These are phyloP conservation scores for Linnemannia hyalina DNA, from an alignment of 192 early-diverging fungal genomes.

Conservation along the genomic window DNA sequence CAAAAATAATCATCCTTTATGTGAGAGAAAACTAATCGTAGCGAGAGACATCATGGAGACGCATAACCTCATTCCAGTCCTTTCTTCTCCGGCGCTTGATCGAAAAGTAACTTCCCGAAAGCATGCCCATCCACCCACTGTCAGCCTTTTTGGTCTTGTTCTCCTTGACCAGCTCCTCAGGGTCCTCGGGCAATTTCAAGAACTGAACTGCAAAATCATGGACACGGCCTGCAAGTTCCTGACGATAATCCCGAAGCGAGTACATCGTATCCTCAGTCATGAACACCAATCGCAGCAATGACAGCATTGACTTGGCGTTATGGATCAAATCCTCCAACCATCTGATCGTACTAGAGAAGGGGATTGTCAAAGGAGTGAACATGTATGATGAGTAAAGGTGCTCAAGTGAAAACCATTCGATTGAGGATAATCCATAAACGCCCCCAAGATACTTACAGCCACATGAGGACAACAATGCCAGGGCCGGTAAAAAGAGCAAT, in stretches of 20 bases:
- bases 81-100: slow-evolving; percentile 61
- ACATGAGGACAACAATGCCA: slow-evolving; percentile 52
- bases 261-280: slow-evolving; percentile 47
- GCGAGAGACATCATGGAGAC: slow-evolving; percentile 52
- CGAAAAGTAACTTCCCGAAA: slow-evolving; percentile 56
- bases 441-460: slow-evolving; percentile 38
- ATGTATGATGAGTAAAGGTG: background rate
- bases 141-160: slow-evolving; percentile 41
- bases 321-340: slow-evolving; percentile 59
- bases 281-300: slow-evolving; percentile 39
- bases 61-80: slow-evolving; percentile 61
- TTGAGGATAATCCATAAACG: background rate
- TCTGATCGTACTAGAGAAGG: slow-evolving; percentile 38
- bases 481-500: slow-evolving; percentile 46
- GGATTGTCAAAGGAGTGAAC: background rate
- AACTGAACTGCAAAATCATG: slow-evolving; percentile 48
- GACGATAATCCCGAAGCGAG: slow-evolving; percentile 31
- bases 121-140: slow-evolving; percentile 41
- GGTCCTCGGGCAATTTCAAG: slow-evolving; percentile 54
- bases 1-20: background rate
- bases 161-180: slow-evolving; percentile 52
- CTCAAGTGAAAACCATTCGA: background rate
- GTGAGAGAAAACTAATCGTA: slow-evolving; percentile 29
- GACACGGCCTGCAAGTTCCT: slow-evolving; percentile 35
- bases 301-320: slow-evolving; percentile 49